A percentile compares a stretch with the other conserved stretches of the same genome.
These are phyloP conservation scores for Pichia californica DNA, from an alignment of 805 yeast genomes.

Conservation along the genomic window DNA sequence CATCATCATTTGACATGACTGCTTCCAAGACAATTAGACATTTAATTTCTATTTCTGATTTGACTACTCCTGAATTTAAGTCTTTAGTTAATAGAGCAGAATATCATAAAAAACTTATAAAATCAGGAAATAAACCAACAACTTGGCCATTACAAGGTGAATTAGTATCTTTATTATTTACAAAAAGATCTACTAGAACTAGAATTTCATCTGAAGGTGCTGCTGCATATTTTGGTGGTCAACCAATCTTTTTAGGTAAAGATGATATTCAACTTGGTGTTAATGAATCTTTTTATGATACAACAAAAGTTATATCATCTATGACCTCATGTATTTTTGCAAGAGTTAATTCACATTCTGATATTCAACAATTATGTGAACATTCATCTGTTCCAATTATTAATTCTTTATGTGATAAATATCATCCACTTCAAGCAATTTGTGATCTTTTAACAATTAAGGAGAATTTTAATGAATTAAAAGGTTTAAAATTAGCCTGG, in stretches of 20 bases:
- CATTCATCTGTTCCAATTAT: conserved; percentile 87
- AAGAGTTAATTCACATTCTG: conserved; percentile 82
- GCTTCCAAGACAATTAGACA: conserved; percentile 45
- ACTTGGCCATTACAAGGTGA: conserved; percentile 62
- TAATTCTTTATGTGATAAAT: conserved; percentile 87
- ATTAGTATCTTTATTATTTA: conserved; percentile 75
- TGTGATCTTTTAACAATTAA: conserved; percentile 84
- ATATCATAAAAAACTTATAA: conserved; percentile 56
- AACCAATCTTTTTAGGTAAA: conserved; percentile 92
- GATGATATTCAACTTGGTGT: conserved; percentile 97
- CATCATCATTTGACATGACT: conserved; percentile 14
- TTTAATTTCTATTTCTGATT: conserved; percentile 73
- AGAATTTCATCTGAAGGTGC: conserved; percentile 95
- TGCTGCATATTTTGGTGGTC: conserved; percentile 85
- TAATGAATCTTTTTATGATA: conserved; percentile 85
- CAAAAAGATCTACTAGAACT: conserved; percentile 93
- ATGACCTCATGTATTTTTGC: conserved; percentile 98
- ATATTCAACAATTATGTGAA: conserved; percentile 69
- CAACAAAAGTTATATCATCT: conserved; percentile 82
- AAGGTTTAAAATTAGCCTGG: conserved; percentile 81
- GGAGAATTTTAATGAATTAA: conserved; percentile 57
- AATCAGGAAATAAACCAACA: conserved; percentile 40
- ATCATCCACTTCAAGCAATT: conserved; percentile 93
- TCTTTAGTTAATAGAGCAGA: conserved; percentile 70
- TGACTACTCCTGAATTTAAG: conserved; percentile 64